These are phyloP conservation scores for Syzygium aqueum DNA, from an alignment of 345 rosid genomes.

Conservation along the genomic window DNA sequence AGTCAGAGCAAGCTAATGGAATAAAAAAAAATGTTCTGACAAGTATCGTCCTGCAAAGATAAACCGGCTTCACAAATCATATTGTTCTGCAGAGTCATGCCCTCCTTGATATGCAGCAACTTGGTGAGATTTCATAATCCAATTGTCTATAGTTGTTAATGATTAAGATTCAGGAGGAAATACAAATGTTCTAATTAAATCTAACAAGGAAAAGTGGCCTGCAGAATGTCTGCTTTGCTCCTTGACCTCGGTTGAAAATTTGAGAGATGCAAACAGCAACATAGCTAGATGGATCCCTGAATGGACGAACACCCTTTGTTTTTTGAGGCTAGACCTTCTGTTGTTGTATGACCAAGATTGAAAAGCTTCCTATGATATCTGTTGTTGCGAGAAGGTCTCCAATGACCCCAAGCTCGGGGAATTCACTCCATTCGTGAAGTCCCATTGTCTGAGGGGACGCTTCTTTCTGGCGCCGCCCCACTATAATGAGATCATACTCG, in stretches of 20 bases:
- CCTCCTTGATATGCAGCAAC: not conserved
- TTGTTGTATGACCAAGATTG: conserved; percentile 25
- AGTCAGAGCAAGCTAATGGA: not conserved
- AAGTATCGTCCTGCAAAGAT: not conserved
- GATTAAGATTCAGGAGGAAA: not conserved
- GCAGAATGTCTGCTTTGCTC: not conserved
- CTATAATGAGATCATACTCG: conserved; percentile 7
- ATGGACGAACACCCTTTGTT: not conserved
- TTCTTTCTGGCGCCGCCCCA: conserved; percentile 9
- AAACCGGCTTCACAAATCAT: not conserved
- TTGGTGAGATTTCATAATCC: not conserved
- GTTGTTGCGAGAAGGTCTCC: conserved; percentile 18
- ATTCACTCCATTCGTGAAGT: conserved; percentile 9
- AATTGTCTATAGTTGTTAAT: not conserved
- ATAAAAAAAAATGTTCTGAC: not conserved
- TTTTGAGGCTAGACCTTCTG: not conserved
- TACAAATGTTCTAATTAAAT: not conserved
- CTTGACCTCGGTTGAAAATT: not conserved
- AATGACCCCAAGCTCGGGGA: conserved; percentile 15
- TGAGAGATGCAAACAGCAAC: not conserved
- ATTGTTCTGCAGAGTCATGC: not conserved
- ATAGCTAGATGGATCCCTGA: not conserved
- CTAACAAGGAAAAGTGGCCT: not conserved
- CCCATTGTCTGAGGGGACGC: not conserved
- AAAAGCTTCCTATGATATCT: conserved; percentile 6